These are phyloP conservation scores for Neurospora discreta DNA, from an alignment of 495 filamentous ascomycete species.

Conservation along the genomic window DNA sequence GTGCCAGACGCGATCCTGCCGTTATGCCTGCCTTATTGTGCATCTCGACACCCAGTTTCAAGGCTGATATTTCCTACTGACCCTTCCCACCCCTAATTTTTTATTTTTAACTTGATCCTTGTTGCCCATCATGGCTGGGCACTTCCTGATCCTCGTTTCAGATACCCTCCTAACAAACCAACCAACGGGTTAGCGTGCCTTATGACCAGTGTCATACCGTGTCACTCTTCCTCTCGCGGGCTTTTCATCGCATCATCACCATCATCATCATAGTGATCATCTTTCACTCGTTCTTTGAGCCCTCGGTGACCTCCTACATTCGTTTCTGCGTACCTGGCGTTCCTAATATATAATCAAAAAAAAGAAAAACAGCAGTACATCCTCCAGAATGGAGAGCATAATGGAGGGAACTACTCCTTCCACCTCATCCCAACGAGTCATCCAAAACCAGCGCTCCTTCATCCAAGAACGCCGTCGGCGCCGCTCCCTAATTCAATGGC, in stretches of 20 bases:
- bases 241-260: not conserved
- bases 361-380: not conserved
- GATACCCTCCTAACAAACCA: not conserved
- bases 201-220: not conserved
- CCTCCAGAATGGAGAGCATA: not conserved
- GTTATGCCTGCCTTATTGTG: not conserved
- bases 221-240: not conserved
- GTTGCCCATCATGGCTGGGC: not conserved
- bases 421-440: not conserved
- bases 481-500: slow-evolving; percentile 16
- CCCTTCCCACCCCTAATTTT: not conserved
- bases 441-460: not conserved
- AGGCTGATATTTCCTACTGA: not conserved
- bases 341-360: not conserved
- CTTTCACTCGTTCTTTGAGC: not conserved
- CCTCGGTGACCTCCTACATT: not conserved
- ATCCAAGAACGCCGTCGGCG: not conserved
- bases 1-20: not conserved
- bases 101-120: not conserved
- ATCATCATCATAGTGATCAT: not conserved
- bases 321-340: not conserved
- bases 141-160: not conserved
- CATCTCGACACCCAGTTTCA: not conserved
- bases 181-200: not conserved
- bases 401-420: not conserved